phyloP scores from a whole-genome alignment of 495 filamentous ascomycete species.

The Echria macrotheca region DNA sequence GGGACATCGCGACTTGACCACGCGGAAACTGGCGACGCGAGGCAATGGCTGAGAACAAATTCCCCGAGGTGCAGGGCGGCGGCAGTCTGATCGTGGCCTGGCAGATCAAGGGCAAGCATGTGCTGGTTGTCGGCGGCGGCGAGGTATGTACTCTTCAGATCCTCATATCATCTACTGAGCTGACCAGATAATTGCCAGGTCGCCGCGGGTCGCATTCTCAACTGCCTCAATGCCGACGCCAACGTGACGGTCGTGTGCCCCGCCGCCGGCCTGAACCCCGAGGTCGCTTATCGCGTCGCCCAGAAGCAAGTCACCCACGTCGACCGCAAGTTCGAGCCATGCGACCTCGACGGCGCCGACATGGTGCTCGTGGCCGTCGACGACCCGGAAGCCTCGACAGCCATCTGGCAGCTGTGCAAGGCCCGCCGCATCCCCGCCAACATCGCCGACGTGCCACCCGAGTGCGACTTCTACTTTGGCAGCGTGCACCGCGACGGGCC shows the following conservation, averaged over 20 bases:
- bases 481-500: slow-evolving; percentile 92
- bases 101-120: slow-evolving; percentile 78
- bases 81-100: slow-evolving; percentile 92
- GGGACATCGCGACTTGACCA: background rate
- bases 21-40: no score
- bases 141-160: no score
- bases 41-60: slow-evolving; percentile 51
- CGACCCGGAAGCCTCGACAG: slow-evolving; percentile 77
- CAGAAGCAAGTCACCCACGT: slow-evolving; percentile 68
- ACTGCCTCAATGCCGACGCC: slow-evolving; percentile 91
- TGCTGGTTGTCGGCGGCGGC: slow-evolving; percentile 88
- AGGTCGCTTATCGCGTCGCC: slow-evolving; percentile 76
- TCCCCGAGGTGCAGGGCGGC: slow-evolving; percentile 77
- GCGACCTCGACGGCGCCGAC: slow-evolving; percentile 60
- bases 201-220: slow-evolving; percentile 86
- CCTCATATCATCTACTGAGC: no score
- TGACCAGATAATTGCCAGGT: slow-evolving; percentile 56
- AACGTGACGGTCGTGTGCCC: slow-evolving; percentile 81
- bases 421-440: slow-evolving; percentile 79
- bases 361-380: slow-evolving; percentile 94
- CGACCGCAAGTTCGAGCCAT: slow-evolving; percentile 74
- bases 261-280: slow-evolving; percentile 70
- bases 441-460: slow-evolving; percentile 92
- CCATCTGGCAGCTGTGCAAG: slow-evolving; percentile 90
- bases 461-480: slow-evolving; percentile 99